Base-by-base conservation (phyloP, 768 basidiomycete genomes). In the Auricularia cornea region DNA sequence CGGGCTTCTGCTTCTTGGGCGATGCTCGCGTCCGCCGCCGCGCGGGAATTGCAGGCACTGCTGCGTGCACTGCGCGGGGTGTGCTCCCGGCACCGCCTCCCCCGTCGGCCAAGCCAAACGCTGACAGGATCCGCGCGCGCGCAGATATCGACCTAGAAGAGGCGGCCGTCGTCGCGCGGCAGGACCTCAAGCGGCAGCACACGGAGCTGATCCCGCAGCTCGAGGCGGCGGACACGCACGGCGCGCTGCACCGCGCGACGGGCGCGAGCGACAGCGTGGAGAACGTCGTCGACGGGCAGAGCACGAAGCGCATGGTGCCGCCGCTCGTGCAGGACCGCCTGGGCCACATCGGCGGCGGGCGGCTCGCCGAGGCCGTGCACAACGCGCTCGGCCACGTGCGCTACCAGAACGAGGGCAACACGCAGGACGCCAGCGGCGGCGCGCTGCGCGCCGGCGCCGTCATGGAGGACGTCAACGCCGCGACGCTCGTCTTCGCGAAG, bases 81-180 rank as follows among this genome's bases (percentile, higher is more conserved):
- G n/a, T n/a, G n/a, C n/a, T n/a, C n/a, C n/a, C n/a, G n/a, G n/a
- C n/a, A n/a, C n/a, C n/a, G n/a, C n/a, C n/a, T n/a, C n/a, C n/a
- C n/a, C n/a, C n/a, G n/a, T n/a, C n/a, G n/a, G n/a, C n/a, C n/a
- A n/a, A 29, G 66, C 70, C 30, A 63, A 69, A 63, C 71, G 74
- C 38, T 3, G 6, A n/a, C 1, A 10, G 20, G 18, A 5, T 32
- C 18, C 16, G 26, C 16, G 28, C 23, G 20, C 23, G 18, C 3
- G 12, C 70, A 57, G 74, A 77, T 54, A 75, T 79, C 63, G 77
- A 78, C 65, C 69, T 77, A 16, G 68, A 75, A 6, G 75, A 77
- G 63, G 76, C 76, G 0, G 77, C 77, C 28, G 71, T 73, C 61
- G 77, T 76, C 0, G 76, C 78, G 2, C 69, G 78, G 14, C 62